Conservation (phyloP, 257 asterid species). For the Marsdenia floribunda region DNA sequence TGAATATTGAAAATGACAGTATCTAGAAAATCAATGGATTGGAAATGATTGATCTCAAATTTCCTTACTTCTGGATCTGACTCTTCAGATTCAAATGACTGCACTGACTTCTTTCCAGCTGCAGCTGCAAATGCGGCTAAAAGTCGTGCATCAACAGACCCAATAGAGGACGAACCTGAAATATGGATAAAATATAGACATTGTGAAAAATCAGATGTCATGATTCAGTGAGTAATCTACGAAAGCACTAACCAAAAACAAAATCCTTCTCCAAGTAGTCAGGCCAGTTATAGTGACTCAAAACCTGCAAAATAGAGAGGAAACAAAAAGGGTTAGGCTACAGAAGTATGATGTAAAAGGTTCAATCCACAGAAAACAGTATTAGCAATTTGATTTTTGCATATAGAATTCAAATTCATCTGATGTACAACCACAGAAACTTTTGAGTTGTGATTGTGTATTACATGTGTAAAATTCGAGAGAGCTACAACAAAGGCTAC, state of each 20-base stretch:
- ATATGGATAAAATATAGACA: background rate
- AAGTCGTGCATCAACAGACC: constrained; percentile 66
- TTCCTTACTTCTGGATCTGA: constrained; percentile 85
- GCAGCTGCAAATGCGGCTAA: constrained; percentile 95
- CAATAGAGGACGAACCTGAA: constrained; percentile 82
- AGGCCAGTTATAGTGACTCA: constrained; percentile 83
- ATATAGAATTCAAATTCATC: background rate
- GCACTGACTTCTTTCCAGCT: constrained; percentile 67
- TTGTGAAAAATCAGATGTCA: background rate
- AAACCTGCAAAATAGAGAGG: constrained; percentile 41
- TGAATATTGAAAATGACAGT: constrained; percentile 13
- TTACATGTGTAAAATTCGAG: background rate
- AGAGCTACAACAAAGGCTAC: background rate
- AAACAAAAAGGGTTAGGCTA: constrained; percentile 18
- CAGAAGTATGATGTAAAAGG: constrained; percentile 7
- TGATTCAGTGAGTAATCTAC: constrained; percentile 6
- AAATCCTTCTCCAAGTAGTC: constrained; percentile 80
- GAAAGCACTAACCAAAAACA: constrained; percentile 52
- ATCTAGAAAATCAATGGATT: constrained; percentile 8
- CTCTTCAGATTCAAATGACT: constrained; percentile 70
- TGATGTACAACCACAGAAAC: background rate
- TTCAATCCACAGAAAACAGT: background rate
- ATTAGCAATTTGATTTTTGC: background rate
- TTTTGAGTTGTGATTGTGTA: background rate
- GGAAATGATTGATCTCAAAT: constrained; percentile 8